Percentiles rank a stretch among this genome's conserved stretches.
Evolutionary conservation across 306 rosid genomes (phyloP).

Genomic region (Cyclanthera cordifolia): DNA sequence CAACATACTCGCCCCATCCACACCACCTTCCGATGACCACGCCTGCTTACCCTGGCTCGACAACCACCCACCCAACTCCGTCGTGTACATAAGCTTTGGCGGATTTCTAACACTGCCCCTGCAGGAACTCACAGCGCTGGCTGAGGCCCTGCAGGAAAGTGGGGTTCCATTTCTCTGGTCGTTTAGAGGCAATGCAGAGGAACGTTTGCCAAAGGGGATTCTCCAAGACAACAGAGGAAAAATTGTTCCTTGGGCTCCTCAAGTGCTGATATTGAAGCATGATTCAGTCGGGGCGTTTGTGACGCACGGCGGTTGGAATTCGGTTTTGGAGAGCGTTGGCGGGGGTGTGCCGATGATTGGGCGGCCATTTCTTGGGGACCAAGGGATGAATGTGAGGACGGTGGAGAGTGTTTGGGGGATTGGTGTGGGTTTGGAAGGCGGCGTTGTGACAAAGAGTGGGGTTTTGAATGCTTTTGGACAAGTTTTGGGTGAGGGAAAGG

Average conservation of each 20-base stretch:
- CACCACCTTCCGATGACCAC: conserved; percentile 13
- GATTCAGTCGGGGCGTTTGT: conserved; percentile 32
- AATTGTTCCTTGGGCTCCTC: conserved; percentile 55
- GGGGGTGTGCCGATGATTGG: conserved; percentile 60
- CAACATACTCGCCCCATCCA: conserved; percentile 22
- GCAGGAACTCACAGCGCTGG: conserved; percentile 31
- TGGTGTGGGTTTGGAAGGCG: conserved; percentile 37
- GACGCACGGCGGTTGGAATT: conserved; percentile 67
- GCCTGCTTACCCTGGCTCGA: conserved; percentile 47
- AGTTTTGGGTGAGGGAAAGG: conserved; percentile 21
- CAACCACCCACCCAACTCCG: conserved; percentile 29
- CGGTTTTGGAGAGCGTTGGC: conserved; percentile 38
- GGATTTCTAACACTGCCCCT: conserved; percentile 42
- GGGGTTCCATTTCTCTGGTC: conserved; percentile 47
- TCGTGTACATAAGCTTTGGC: conserved; percentile 51
- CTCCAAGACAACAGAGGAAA: conserved; percentile 30
- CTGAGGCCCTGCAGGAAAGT: conserved; percentile 41
- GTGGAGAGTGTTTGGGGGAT: conserved; percentile 35
- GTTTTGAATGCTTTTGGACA: conserved; percentile 18
- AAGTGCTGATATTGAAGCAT: conserved; percentile 31
- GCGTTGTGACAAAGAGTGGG: conserved; percentile 23
- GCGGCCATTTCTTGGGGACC: conserved; percentile 55
- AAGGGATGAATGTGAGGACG: conserved; percentile 27
- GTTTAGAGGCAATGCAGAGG: conserved; percentile 29
- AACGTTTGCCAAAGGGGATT: conserved; percentile 28